Evolutionary conservation across 2,329 filamentous ascomycete genomes (phyloP), one percentile per base, ranked within the genome.

Genomic region (Ceratocystiopsis sp.): DNA sequence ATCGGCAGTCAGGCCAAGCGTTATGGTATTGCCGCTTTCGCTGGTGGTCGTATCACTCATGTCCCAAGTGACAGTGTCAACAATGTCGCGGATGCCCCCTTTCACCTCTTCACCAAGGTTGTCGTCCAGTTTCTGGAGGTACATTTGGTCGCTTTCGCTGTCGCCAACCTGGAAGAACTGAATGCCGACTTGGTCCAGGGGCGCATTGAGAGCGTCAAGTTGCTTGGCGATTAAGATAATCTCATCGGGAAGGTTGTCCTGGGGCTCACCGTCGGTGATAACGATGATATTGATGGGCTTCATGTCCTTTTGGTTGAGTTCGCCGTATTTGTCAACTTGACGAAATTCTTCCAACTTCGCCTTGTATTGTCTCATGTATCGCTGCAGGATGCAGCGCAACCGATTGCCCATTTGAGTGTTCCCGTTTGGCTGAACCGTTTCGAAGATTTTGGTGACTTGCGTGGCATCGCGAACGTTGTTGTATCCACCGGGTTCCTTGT

Each of bases 141-240:
- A 75, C 50, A 67, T 60, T 2, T 68, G 66, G 0, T 87, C 89
- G 0, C 60, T 64, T 1, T 62, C 55, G 51, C 93, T 84, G 41
- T 32, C 69, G 45, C 91, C 89, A 38, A 96, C 82, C 61, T 95
- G 89, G 66, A 96, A 93, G 65, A 96, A 96, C 59, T 96, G 89
- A 45, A 96, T 75, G 33, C 89, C 89, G 10, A 95, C 67, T 63
- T 96, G 91, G 67, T 82, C 82, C 1, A 78, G 69, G 4, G 80
- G 75, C 0, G 85, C 85, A 10, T 78, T 69, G 9, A 81, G 58
- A 42, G 60, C 60, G 54, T 91, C 80, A 32, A 96, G 71, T 54
- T 74, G 77, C 58, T 69, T 69, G 0, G 86, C 89, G 1, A 73
- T 67, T 4, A 61, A 58, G 36, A 84, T 64, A 40, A 96, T 75